phyloP scores from a whole-genome alignment of 768 basidiomycete species.

The Wakefieldia striispora region DNA sequence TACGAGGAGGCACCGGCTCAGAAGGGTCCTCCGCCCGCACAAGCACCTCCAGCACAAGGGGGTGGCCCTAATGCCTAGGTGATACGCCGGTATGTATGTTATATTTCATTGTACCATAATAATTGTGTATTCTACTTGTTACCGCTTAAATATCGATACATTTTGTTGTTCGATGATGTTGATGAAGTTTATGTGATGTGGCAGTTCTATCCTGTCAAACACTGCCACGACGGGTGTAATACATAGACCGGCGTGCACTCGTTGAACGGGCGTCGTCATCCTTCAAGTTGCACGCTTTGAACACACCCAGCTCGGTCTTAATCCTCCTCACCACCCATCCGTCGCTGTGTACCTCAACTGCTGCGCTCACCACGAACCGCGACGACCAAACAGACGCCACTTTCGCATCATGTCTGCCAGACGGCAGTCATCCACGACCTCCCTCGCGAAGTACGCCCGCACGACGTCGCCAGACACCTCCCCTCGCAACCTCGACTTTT shows the following conservation, averaged over 20 bases:
- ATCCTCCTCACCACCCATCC: neutral
- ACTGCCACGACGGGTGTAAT: no score
- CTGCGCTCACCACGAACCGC: constrained; percentile 10
- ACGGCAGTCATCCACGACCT: constrained; percentile 80
- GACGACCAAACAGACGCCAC: constrained; percentile 13
- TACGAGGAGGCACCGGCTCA: neutral
- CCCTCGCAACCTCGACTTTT: constrained; percentile 74
- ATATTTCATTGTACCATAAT: no score
- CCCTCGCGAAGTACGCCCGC: constrained; percentile 68
- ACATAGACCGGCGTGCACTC: no score
- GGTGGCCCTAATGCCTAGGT: no score
- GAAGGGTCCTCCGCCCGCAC: neutral
- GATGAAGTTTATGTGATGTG: no score
- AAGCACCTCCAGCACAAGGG: neutral
- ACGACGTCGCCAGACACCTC: constrained; percentile 44
- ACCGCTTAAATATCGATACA: no score
- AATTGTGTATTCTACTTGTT: no score
- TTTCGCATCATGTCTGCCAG: constrained; percentile 59
- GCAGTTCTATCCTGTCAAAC: no score
- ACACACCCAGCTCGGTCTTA: neutral
- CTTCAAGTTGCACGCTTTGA: no score
- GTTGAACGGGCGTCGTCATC: no score
- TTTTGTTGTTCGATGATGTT: no score
- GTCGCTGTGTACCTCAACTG: constrained; percentile 19
- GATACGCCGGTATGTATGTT: no score